Base-by-base conservation (phyloP, 257 asterid species). In the Solanum bulbocastanum region DNA sequence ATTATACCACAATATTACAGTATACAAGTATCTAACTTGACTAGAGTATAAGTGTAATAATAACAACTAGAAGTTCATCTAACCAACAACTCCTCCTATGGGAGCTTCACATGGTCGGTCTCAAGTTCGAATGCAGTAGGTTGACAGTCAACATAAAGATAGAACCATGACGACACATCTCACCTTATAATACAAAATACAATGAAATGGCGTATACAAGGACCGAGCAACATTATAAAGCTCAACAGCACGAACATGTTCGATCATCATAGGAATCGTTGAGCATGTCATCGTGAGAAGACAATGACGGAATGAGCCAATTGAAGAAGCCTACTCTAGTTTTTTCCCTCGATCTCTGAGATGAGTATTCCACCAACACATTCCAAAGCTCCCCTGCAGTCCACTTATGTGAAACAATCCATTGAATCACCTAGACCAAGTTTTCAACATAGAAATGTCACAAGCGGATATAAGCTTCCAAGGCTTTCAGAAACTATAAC, bases 321-420 rank as follows among this genome's bases (percentile, higher is more conserved):
- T 68, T 87, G 88, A 96, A 96, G 88, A 97, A 87, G 56, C 96
- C 94, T 32, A 87, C 87, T 27, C 68, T 33, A 37, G 96, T 91
- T 89, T 90, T 87, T 75, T 94, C 92, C 30, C 86, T 88, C 32
- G 86, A 89, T 88, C 92, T 92, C 92, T 89, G 93, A 15, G 85
- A 85, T 33, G 95, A 94, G 76, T 94, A 95, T 85, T 95, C 96
- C 44, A 92, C 93, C 89, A 97, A 89, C 88, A 95, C 89, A 85
- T 83, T 89, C 99, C 98, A 97, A 79, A 97, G 93, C 60, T 97
- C 98, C 37, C 98, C 98, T 7, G 93, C 98, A 22, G 89, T 93
- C 98, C 98, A 97, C 87, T 90, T 87, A 6, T 95, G 97, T 36
- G 91, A 88, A n/a, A 88, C 20, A 81, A 96, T 94, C 98, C 98